Evolutionary conservation across 2,329 filamentous ascomycete species (phyloP).

Genomic region (Cladophialophora chaetospira): DNA sequence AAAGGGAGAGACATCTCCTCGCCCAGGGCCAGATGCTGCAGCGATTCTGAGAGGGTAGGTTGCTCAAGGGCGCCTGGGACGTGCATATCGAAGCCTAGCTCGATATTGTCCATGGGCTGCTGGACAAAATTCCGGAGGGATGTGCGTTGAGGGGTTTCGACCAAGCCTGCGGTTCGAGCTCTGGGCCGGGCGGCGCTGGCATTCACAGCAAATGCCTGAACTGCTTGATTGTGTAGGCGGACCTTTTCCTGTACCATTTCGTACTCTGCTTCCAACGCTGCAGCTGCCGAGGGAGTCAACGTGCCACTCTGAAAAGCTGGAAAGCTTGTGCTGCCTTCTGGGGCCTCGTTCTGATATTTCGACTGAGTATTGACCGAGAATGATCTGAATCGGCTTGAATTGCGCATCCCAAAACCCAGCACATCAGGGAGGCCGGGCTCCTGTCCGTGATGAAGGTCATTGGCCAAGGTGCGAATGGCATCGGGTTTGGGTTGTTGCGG

Average conservation of each 20-base stretch:
- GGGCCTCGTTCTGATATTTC: slow-evolving; percentile 86
- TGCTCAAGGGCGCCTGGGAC: slow-evolving; percentile 18
- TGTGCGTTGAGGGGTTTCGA: slow-evolving; percentile 71
- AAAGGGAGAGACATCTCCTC: slow-evolving; percentile 46
- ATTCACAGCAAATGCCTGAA: slow-evolving; percentile 87
- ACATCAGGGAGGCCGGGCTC: slow-evolving; percentile 60
- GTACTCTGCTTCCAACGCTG: slow-evolving; percentile 58
- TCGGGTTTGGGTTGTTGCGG: slow-evolving; percentile 77
- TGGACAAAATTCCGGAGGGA: slow-evolving; percentile 72
- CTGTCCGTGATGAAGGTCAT: slow-evolving; percentile 52
- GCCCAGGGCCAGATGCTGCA: slow-evolving; percentile 28
- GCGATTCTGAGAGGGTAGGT: slow-evolving; percentile 22
- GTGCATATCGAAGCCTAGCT: slow-evolving; percentile 25
- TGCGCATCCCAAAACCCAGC: slow-evolving; percentile 73
- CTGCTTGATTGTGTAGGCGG: slow-evolving; percentile 87
- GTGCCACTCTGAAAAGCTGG: slow-evolving; percentile 60
- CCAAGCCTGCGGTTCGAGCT: slow-evolving; percentile 85
- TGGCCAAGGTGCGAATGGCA: slow-evolving; percentile 64
- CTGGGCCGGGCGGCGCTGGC: slow-evolving; percentile 79
- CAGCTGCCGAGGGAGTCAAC: slow-evolving; percentile 59
- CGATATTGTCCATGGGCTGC: slow-evolving; percentile 36
- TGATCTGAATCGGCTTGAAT: slow-evolving; percentile 85
- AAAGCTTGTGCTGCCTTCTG: slow-evolving; percentile 66
- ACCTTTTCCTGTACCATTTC: slow-evolving; percentile 68
- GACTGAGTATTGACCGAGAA: slow-evolving; percentile 99